phyloP scores from a whole-genome alignment of 106 monocot genomes.

The Platanthera guangdongensis region DNA sequence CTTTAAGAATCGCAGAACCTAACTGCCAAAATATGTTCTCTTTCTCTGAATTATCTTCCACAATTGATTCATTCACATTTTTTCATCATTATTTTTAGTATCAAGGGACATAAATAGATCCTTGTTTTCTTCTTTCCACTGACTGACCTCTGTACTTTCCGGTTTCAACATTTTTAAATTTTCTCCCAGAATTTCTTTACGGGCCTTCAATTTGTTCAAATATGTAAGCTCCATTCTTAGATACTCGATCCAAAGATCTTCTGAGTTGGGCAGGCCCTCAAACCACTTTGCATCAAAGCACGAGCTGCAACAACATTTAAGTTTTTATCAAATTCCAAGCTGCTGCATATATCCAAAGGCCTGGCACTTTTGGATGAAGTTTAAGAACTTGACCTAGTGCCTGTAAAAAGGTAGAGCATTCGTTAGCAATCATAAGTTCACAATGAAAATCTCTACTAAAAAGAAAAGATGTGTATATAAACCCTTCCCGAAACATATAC shows the following conservation, averaged over 20 bases:
- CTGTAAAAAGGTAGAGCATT: conserved; percentile 16
- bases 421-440: background rate
- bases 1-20: conserved; percentile 36
- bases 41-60: conserved; percentile 26
- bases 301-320: conserved; percentile 81
- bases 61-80: conserved; percentile 16
- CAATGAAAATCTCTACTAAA: background rate
- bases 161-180: conserved; percentile 15
- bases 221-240: conserved; percentile 95
- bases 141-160: conserved; percentile 18
- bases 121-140: conserved; percentile 68
- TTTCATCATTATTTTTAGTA: conserved; percentile 31
- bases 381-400: conserved; percentile 67
- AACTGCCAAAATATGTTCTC: conserved; percentile 55
- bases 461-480: background rate
- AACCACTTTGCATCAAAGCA: conserved; percentile 82
- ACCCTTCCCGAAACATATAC: background rate
- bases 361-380: conserved; percentile 80
- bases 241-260: conserved; percentile 93
- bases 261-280: conserved; percentile 74
- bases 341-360: conserved; percentile 95
- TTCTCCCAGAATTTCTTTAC: conserved; percentile 73
- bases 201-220: conserved; percentile 75
- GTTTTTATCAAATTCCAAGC: conserved; percentile 91
- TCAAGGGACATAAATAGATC: conserved; percentile 57